Percentiles rank a stretch among this genome's conserved stretches.
Conservation (phyloP, 306 rosid species). For the Casuarina cunninghamiana region DNA sequence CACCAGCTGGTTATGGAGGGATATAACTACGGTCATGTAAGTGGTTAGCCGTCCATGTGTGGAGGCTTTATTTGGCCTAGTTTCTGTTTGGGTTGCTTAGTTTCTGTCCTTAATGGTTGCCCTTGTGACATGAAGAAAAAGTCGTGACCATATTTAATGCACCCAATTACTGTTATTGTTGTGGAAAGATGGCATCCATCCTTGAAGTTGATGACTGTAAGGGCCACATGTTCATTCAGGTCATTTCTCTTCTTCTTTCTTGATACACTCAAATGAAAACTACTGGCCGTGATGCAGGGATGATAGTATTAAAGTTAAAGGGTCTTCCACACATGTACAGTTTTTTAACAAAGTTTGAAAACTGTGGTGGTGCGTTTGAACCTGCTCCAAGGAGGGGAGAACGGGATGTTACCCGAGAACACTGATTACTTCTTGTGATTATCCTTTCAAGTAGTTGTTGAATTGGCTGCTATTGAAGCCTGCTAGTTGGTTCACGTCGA, state of each 20-base stretch:
- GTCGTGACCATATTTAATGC: conserved; percentile 95
- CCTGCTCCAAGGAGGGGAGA: conserved; percentile 99
- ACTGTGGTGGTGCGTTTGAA: conserved; percentile 59
- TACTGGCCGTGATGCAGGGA: neutral
- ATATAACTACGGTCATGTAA: conserved; percentile 93
- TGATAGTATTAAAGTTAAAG: too few species aligned
- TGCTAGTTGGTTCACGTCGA: conserved; percentile 34
- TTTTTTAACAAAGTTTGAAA: too few species aligned
- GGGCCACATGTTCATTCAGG: conserved; percentile 97
- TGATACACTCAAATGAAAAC: neutral
- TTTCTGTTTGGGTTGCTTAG: conserved; percentile 14
- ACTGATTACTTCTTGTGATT: conserved; percentile 84
- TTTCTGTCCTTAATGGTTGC: conserved; percentile 7
- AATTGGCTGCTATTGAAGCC: conserved; percentile 34
- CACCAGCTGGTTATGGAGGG: conserved; percentile 99
- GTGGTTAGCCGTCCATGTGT: conserved; percentile 17
- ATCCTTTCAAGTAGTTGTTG: conserved; percentile 29
- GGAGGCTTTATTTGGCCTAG: neutral
- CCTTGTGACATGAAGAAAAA: conserved; percentile 73
- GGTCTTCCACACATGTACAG: too few species aligned
- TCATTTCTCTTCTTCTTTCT: neutral
- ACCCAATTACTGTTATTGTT: conserved; percentile 92
- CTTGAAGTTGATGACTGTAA: conserved; percentile 96
- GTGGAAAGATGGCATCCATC: conserved; percentile 97
- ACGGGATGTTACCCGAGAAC: conserved; percentile 91